Evolutionary conservation across 1,284 basidiomycete genomes (phyloP).

Genomic region (Volvariella volvacea): DNA sequence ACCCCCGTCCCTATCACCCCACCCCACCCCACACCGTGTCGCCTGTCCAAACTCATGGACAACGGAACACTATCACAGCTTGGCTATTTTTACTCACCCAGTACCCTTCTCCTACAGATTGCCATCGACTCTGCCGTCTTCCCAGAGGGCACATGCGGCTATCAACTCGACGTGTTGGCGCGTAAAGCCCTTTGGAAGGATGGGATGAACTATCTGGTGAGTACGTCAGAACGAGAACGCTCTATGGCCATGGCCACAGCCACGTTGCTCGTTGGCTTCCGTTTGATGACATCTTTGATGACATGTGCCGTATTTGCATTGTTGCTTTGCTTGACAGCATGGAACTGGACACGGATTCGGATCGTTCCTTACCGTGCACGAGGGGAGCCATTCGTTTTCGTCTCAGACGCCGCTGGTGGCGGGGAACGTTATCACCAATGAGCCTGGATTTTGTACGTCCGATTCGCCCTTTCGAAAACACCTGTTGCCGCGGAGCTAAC

Average conservation of each 20-base stretch:
- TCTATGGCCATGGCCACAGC: background rate
- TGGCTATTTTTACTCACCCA: too few relatives aligned
- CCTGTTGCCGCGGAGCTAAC: too few relatives aligned
- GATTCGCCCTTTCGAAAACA: constrained; percentile 9
- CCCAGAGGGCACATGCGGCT: constrained; percentile 81
- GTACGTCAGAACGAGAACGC: constrained; percentile 19
- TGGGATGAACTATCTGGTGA: constrained; percentile 76
- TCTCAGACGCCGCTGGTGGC: constrained; percentile 61
- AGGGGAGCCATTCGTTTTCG: constrained; percentile 70
- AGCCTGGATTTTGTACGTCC: constrained; percentile 76
- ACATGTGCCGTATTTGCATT: constrained; percentile 15
- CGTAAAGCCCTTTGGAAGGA: constrained; percentile 85
- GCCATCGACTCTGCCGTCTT: constrained; percentile 87
- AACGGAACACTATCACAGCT: too few relatives aligned
- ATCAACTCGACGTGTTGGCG: constrained; percentile 79
- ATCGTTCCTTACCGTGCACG: constrained; percentile 75
- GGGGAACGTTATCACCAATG: constrained; percentile 88
- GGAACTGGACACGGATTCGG: constrained; percentile 83
- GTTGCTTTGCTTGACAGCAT: constrained; percentile 62
- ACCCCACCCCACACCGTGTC: too few relatives aligned
- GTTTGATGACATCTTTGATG: background rate
- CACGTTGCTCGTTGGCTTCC: background rate
- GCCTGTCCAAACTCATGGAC: too few relatives aligned
- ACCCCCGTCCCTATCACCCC: constrained; percentile 10
- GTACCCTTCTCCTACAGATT: constrained; percentile 51